phyloP scores from a whole-genome alignment of 768 basidiomycete genomes.

The Leccinum sublutescens region DNA sequence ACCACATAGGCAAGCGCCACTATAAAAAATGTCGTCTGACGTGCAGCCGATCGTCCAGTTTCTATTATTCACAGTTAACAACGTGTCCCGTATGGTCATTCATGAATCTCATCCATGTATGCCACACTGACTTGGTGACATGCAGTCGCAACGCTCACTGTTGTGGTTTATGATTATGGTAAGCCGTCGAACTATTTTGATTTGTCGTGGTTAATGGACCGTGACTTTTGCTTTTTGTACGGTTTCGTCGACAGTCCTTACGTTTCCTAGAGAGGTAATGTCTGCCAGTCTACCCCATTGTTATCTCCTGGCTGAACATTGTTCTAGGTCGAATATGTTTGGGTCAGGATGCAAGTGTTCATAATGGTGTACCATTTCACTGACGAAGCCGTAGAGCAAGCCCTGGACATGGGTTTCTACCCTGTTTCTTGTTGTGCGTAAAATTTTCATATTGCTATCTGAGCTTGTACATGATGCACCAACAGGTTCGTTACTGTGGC shows the following conservation, averaged over 20 bases:
- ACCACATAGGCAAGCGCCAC: not conserved
- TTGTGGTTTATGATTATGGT: not conserved
- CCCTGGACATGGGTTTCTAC: not conserved
- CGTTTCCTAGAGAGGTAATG: not conserved
- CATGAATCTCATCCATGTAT: not conserved
- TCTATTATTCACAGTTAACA: not conserved
- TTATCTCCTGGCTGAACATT: not conserved
- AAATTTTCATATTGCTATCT: fast-evolving
- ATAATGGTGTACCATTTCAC: not conserved
- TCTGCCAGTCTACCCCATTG: not conserved
- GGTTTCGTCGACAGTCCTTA: not conserved
- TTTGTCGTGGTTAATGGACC: not conserved
- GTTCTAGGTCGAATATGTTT: not conserved
- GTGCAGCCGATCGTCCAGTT: not conserved
- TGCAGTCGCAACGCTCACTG: not conserved
- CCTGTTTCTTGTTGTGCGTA: not conserved
- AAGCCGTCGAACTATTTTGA: not conserved
- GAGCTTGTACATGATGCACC: not conserved
- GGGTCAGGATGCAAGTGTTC: not conserved
- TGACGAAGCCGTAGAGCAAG: not conserved
- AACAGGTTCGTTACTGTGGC: not conserved
- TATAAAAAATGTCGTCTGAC: not conserved
- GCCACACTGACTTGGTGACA: not conserved
- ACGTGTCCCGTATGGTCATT: not conserved
- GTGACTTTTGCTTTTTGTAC: not conserved